Evolutionary conservation across 1,139 yeast genomes (phyloP), one percentile per base, ranked within the genome.

Genomic region (Yamadazyma membranifaciens): DNA sequence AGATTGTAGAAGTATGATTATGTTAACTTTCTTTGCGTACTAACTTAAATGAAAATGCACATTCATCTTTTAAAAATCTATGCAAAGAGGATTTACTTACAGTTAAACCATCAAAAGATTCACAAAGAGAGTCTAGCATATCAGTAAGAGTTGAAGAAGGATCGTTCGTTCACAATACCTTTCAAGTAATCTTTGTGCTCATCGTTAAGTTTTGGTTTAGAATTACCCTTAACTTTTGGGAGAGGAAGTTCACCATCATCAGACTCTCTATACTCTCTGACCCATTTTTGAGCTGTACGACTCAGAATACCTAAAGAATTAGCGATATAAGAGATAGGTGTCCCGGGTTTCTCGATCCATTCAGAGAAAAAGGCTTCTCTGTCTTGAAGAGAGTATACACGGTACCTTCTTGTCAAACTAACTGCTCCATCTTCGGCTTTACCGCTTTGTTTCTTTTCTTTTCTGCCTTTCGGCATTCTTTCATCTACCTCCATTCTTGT

Each of bases 251-350:
- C 43, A 4, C 34, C 48, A 11, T 17, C 39, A 24, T 27, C 40
- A 15, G 40, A 31, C 29, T 46, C 46, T 12, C 38, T 44, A 37
- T 37, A 45, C 29, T 44, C 44, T 31, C 36, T 46, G n/a, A 45
- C 48, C 50, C 49, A 42, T 28, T 42, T 43, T 30, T 43, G 48
- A 13, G 45, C 44, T n/a, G 32, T 41, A 31, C 45, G 29, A 12
- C 38, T 35, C 26, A 31, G 26, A 27, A 42, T 40, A 16, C 45
- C 45, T 31, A 44, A 38, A 28, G 14, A 13, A 16, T 33, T 40
- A 13, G 45, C 45, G 7, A 44, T 44, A 20, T 45, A 40, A 17
- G 42, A 11, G 26, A 41, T 41, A 13, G 48, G 41, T 10, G 38
- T 14, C 11, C 39, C 42, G 31, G 45, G 45, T 30, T 35, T 42